Base-by-base conservation (phyloP, 305 asterid genomes). In the Fraxinus angustifolia region DNA sequence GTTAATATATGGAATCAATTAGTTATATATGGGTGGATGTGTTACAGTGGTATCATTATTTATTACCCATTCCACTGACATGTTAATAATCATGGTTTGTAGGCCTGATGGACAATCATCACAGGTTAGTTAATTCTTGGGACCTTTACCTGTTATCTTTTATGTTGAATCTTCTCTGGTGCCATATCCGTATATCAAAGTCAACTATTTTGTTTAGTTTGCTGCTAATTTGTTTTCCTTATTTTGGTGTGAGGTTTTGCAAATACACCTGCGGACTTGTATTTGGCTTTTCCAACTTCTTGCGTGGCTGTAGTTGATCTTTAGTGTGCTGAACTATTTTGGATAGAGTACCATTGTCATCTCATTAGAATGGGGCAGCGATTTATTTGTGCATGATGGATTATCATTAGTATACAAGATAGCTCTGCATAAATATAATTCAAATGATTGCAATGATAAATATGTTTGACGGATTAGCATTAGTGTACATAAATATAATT, bases 41-140 rank as follows among this genome's bases (percentile, higher is more conserved):
- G 77, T 60, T 70, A 21, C 23, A 85, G 45, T 38, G 45, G 76
- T 50, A 60, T 70, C 62, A 68, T 36, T 34, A 19, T 75, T 14
- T 56, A 73, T 80, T 73, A 62, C 73, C 36, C 30, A 80, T 71
- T 70, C 8, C 82, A 77, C 33, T 85, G 83, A 84, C 65, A 31
- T 65, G 2, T 77, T 75, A 84, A 36, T 7, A 30, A 77, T 82
- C 72, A 40, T 83, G 85, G 75, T 84, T 79, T 86, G 81, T 90
- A 96, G 99, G 94, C 81, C 87, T 42, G 91, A 89, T 73, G 78
- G 88, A 76, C 90, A 90, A 75, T 80, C 89, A 82, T 89, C 97
- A n/a, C 91, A 96, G 99, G 99, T 93, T 77, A 77, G 93, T 80
- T 76, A 81, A 45, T 62, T 79, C 45, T 50, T 78, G 72, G 76